Conservation (phyloP, 345 rosid species). For the Eucalyptus tenuipes region DNA sequence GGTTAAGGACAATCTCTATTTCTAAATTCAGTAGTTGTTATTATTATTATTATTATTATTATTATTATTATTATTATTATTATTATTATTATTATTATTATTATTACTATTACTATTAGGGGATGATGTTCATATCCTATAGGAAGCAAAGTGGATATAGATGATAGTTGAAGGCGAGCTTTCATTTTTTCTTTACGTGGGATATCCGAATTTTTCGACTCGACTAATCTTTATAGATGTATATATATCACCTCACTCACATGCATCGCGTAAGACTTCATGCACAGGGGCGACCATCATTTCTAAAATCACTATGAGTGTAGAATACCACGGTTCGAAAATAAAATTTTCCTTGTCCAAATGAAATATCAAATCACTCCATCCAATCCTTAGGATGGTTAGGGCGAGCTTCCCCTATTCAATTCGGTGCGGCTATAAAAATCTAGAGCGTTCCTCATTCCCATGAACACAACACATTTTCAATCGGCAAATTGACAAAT, state of each 20-base stretch:
- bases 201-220: background rate
- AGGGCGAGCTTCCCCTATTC: background rate
- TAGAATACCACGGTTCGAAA: background rate
- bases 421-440: background rate
- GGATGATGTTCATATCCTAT: background rate
- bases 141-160: background rate
- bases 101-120: too few species aligned
- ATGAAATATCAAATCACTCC: background rate
- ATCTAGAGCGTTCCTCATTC: background rate
- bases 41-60: too few species aligned
- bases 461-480: background rate
- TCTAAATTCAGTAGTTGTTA: background rate
- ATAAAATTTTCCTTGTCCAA: background rate
- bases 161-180: background rate
- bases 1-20: background rate
- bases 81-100: too few species aligned
- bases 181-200: background rate
- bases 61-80: too few species aligned
- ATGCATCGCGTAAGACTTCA: background rate
- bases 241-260: background rate
- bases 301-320: background rate
- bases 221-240: background rate
- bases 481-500: background rate
- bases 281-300: accelerated
- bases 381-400: background rate